Conservation (phyloP, 108 stramenopile genomes). For the Cyclostephanos invisitatus region DNA sequence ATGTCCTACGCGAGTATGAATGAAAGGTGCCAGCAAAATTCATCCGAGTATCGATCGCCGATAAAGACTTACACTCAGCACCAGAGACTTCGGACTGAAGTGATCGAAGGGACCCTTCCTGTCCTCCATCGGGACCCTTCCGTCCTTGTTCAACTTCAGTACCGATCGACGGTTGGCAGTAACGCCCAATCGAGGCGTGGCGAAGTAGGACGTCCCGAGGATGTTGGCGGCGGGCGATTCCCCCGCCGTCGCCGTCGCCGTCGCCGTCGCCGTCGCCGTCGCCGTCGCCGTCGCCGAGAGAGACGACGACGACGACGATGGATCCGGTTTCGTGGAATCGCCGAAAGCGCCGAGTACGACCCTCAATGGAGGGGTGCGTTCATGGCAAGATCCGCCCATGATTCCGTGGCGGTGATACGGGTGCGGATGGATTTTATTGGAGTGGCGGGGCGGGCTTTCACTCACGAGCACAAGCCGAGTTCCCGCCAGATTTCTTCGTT, state of each 20-base stretch:
- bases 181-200: slow-evolving; percentile 7
- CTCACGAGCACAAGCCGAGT: no score
- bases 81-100: slow-evolving; percentile 26
- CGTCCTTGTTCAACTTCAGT: slow-evolving; percentile 40
- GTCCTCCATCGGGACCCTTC: slow-evolving; percentile 50
- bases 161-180: slow-evolving; percentile 4
- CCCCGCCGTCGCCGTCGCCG: no score
- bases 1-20: background rate
- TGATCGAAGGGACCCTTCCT: slow-evolving; percentile 43
- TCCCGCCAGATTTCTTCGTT: no score
- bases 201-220: slow-evolving; percentile 42
- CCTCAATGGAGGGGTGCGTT: slow-evolving; percentile 18
- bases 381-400: slow-evolving; percentile 12
- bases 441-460: no score
- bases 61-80: slow-evolving; percentile 41
- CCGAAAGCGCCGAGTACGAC: slow-evolving; percentile 33
- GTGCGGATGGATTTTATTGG: background rate
- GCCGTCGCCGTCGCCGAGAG: background rate
- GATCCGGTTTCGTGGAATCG: background rate
- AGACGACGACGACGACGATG: background rate
- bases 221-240: slow-evolving; percentile 20
- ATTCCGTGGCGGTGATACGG: background rate
- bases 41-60: background rate
- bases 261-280: background rate
- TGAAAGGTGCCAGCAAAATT: background rate